Conservation (phyloP, 2,329 filamentous ascomycete genomes). For the Epichloe elymi region DNA sequence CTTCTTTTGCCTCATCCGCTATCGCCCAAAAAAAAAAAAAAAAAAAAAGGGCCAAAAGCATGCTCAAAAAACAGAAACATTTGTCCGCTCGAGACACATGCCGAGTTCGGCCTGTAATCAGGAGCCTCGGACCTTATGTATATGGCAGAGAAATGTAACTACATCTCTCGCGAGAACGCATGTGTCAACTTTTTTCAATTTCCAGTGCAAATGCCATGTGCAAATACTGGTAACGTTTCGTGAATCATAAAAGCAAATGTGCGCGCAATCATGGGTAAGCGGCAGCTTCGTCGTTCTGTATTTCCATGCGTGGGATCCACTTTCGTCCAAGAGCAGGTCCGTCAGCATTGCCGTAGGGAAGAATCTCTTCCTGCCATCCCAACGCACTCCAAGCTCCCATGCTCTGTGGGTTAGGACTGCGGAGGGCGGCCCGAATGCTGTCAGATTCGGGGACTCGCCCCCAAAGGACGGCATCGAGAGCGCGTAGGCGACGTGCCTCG, state of each 20-base stretch:
- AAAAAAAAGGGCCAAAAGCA: background rate
- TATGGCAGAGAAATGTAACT: background rate
- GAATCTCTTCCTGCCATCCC: slow-evolving; percentile 35
- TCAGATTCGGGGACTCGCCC: slow-evolving; percentile 23
- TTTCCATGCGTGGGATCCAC: slow-evolving; percentile 27
- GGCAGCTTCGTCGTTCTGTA: slow-evolving; percentile 11
- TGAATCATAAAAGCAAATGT: background rate
- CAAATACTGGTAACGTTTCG: slow-evolving; percentile 6
- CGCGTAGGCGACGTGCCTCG: slow-evolving; percentile 39
- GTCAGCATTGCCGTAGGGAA: slow-evolving; percentile 24
- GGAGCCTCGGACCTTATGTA: background rate
- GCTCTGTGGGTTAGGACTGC: slow-evolving; percentile 24
- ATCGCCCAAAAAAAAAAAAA: background rate
- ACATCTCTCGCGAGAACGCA: background rate
- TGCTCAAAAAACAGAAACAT: background rate
- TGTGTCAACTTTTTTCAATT: background rate
- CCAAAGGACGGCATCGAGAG: slow-evolving; percentile 28
- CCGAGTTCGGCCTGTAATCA: background rate
- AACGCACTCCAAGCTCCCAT: slow-evolving; percentile 32
- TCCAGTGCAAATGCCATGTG: slow-evolving; percentile 1
- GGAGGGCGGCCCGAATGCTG: slow-evolving; percentile 23
- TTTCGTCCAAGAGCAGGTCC: slow-evolving; percentile 29
- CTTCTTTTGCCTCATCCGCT: background rate
- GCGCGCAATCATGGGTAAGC: slow-evolving; percentile 18
- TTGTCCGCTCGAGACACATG: background rate